Evolutionary conservation across 1,284 basidiomycete species (phyloP).

Genomic region (Microbotryum scabiosae): DNA sequence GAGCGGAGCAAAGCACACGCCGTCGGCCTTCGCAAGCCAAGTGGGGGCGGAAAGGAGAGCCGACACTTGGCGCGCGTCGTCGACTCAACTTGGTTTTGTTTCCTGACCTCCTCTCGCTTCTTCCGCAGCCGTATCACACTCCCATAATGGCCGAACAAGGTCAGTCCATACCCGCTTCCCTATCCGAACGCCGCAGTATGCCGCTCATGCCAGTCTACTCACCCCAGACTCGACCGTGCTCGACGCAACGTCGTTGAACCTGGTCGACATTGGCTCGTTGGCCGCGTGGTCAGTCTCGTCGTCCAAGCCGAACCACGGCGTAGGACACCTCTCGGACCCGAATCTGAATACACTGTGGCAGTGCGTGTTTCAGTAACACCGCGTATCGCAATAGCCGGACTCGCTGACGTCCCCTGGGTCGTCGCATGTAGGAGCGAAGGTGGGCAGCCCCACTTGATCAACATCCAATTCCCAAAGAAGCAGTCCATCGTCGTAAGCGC

Average conservation of each 20-base stretch:
- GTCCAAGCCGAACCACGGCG: conserved; percentile 92
- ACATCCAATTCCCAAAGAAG: conserved; percentile 83
- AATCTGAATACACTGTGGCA: conserved; percentile 97
- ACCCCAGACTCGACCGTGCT: too few relatives aligned
- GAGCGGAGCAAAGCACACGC: too few relatives aligned
- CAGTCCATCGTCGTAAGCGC: conserved; percentile 70
- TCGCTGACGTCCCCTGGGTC: not conserved
- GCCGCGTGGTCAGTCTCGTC: conserved; percentile 96
- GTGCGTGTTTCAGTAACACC: conserved; percentile 49
- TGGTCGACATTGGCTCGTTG: conserved; percentile 66
- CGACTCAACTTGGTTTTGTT: too few relatives aligned
- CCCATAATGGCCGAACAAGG: too few relatives aligned
- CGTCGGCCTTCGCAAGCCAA: too few relatives aligned
- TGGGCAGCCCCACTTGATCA: conserved; percentile 92
- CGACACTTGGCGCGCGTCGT: too few relatives aligned
- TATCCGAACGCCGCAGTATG: too few relatives aligned
- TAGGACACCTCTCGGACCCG: conserved; percentile 78
- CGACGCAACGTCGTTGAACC: not conserved
- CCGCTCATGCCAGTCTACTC: too few relatives aligned
- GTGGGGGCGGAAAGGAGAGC: too few relatives aligned
- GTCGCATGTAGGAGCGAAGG: conserved; percentile 71
- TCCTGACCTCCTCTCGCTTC: too few relatives aligned
- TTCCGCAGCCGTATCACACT: too few relatives aligned
- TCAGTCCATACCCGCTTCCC: too few relatives aligned
- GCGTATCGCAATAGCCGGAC: not conserved